These are phyloP conservation scores for Penicillium pancosmium DNA, from an alignment of 495 filamentous ascomycete genomes.

Conservation along the genomic window DNA sequence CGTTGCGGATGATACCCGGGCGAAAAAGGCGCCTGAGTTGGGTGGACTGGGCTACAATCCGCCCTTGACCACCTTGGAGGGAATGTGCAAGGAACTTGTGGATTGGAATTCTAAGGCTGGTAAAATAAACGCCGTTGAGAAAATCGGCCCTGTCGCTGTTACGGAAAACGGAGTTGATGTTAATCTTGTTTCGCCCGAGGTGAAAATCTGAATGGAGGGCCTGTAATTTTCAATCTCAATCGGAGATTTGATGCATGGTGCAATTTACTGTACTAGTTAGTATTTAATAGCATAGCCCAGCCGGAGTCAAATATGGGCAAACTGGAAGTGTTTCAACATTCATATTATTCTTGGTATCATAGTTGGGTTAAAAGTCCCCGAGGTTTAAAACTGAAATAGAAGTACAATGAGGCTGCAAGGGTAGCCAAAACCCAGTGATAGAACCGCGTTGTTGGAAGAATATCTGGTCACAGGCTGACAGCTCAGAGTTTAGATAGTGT, in stretches of 20 bases:
- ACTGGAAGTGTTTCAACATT: not conserved
- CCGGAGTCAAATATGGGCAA: not conserved
- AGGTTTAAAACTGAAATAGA: not conserved
- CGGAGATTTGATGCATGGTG: too few species aligned
- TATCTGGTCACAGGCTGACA: not conserved
- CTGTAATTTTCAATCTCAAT: too few species aligned
- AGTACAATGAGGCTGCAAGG: not conserved
- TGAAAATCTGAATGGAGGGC: conserved; percentile 9
- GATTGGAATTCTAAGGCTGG: conserved; percentile 50
- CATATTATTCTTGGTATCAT: conserved; percentile 7
- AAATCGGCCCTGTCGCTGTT: conserved; percentile 15
- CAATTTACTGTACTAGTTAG: not conserved
- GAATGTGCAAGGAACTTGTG: conserved; percentile 54
- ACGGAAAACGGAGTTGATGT: conserved; percentile 24
- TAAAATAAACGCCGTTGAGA: conserved; percentile 15
- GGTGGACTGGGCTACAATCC: conserved; percentile 57
- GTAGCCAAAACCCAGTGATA: not conserved
- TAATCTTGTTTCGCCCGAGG: conserved; percentile 24
- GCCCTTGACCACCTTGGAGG: conserved; percentile 55
- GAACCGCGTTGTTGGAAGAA: not conserved
- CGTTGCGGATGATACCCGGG: conserved; percentile 49
- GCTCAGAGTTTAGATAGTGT: not conserved
- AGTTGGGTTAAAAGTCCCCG: not conserved
- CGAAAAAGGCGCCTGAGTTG: conserved; percentile 39
- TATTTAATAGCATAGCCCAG: conserved; percentile 8